These are phyloP conservation scores for Guyanaporus albipodus DNA, from an alignment of 768 basidiomycete genomes.

Conservation along the genomic window DNA sequence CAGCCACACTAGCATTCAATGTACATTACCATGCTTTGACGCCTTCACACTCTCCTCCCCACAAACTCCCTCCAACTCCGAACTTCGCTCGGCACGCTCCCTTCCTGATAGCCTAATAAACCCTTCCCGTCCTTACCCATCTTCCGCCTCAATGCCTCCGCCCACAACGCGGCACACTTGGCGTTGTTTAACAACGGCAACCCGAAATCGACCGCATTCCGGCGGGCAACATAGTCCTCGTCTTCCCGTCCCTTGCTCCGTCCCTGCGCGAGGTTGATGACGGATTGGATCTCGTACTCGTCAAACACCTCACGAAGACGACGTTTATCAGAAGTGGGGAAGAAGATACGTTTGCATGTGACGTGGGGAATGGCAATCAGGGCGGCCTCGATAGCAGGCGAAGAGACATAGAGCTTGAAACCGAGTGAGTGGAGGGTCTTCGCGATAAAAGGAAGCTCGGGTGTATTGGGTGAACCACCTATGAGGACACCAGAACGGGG, in stretches of 20 bases:
- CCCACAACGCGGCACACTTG: slow-evolving; percentile 83
- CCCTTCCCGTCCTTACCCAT: slow-evolving; percentile 58
- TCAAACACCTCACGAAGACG: slow-evolving; percentile 23
- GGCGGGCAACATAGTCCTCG: slow-evolving; percentile 95
- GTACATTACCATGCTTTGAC: too few relatives aligned
- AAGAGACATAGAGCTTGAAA: slow-evolving; percentile 94
- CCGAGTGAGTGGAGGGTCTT: slow-evolving; percentile 79
- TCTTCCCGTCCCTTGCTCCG: slow-evolving; percentile 65
- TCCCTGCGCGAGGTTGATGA: slow-evolving; percentile 85
- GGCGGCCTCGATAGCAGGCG: slow-evolving; percentile 71
- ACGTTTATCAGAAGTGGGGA: slow-evolving; percentile 96
- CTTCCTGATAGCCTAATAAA: slow-evolving; percentile 69
- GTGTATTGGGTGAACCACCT: slow-evolving; percentile 84
- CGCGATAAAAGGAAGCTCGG: slow-evolving; percentile 83
- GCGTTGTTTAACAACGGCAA: slow-evolving; percentile 89
- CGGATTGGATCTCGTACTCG: slow-evolving; percentile 86
- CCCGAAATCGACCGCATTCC: slow-evolving; percentile 96
- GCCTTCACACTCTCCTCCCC: slow-evolving; percentile 56
- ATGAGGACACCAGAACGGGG: slow-evolving; percentile 84
- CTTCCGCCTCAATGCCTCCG: slow-evolving; percentile 82
- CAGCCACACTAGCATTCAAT: too few relatives aligned
- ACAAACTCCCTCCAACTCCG: slow-evolving; percentile 90
- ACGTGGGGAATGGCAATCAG: slow-evolving; percentile 78
- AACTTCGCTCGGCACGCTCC: slow-evolving; percentile 87
- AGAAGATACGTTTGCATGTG: slow-evolving; percentile 82